Evolutionary conservation across 83 land plant genomes (phyloP).

Genomic region (Larix sibirica): DNA sequence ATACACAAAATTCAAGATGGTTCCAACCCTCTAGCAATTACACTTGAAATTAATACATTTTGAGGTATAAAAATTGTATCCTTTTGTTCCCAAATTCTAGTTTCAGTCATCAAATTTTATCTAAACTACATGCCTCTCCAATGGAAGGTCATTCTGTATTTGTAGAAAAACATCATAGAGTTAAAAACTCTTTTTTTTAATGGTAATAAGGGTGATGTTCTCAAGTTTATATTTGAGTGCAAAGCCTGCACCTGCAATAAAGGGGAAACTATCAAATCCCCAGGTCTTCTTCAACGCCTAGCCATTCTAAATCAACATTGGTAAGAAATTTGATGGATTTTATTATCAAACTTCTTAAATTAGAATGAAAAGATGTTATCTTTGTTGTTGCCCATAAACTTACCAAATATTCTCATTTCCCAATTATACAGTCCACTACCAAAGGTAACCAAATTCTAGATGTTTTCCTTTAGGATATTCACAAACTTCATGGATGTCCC

Average conservation of each 20-base stretch:
- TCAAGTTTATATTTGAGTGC: no score
- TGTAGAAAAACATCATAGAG: no score
- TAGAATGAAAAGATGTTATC: neutral
- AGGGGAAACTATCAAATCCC: neutral
- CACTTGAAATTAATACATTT: no score
- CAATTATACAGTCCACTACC: no score
- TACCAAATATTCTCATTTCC: no score
- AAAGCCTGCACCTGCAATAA: no score
- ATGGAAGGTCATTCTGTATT: neutral
- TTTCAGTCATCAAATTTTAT: no score
- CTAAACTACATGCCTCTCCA: neutral
- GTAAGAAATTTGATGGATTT: neutral
- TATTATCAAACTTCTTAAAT: neutral
- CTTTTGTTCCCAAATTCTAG: neutral
- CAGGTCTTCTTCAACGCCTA: neutral
- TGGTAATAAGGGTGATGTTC: neutral
- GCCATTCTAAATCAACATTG: neutral
- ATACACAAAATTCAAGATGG: neutral
- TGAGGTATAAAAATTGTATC: neutral
- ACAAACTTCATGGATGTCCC: neutral
- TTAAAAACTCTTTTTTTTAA: no score
- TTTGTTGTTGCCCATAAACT: neutral
- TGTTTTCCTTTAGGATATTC: neutral
- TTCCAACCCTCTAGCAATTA: no score
- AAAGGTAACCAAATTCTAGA: no score